Conservation (phyloP, 805 yeast genomes). For the Komagataella ulmi region DNA sequence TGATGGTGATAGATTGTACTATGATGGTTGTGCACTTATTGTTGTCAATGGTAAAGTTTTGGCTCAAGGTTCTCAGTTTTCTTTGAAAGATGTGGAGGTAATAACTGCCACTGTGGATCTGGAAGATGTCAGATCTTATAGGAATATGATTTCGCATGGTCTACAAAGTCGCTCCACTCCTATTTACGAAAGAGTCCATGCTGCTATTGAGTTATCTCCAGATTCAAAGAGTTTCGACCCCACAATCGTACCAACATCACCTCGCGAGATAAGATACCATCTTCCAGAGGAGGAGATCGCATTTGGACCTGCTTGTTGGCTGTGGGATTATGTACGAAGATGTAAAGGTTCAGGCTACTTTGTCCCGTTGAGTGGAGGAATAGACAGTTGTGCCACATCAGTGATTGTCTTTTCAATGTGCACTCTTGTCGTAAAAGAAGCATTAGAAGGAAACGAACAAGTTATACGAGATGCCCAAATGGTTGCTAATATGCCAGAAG, state of each 20-base stretch:
- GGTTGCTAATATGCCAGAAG: conserved; percentile 40
- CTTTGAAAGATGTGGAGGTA: conserved; percentile 86
- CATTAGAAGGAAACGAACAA: conserved; percentile 51
- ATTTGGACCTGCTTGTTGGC: conserved; percentile 97
- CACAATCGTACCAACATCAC: conserved; percentile 39
- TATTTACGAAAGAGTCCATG: conserved; percentile 40
- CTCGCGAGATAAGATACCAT: conserved; percentile 45
- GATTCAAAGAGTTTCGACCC: conserved; percentile 46
- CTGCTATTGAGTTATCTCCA: conserved; percentile 58
- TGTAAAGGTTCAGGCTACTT: conserved; percentile 86
- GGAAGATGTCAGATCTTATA: conserved; percentile 78
- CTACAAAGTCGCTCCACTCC: conserved; percentile 42
- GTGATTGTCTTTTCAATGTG: conserved; percentile 94
- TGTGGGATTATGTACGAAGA: conserved; percentile 95
- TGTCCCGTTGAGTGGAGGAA: conserved; percentile 92
- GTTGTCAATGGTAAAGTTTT: conserved; percentile 85
- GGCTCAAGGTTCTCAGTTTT: conserved; percentile 89
- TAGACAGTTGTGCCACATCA: conserved; percentile 96
- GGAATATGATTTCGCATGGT: conserved; percentile 63
- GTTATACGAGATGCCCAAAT: conserved; percentile 67
- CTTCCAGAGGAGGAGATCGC: conserved; percentile 94
- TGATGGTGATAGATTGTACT: conserved; percentile 93
- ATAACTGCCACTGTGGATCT: conserved; percentile 89
- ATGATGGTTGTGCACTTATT: conserved; percentile 94
- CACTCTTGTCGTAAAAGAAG: conserved; percentile 62